Evolutionary conservation across 257 asterid genomes (phyloP), one percentile per base, ranked within the genome.

Genomic region (Linaria vulgaris): DNA sequence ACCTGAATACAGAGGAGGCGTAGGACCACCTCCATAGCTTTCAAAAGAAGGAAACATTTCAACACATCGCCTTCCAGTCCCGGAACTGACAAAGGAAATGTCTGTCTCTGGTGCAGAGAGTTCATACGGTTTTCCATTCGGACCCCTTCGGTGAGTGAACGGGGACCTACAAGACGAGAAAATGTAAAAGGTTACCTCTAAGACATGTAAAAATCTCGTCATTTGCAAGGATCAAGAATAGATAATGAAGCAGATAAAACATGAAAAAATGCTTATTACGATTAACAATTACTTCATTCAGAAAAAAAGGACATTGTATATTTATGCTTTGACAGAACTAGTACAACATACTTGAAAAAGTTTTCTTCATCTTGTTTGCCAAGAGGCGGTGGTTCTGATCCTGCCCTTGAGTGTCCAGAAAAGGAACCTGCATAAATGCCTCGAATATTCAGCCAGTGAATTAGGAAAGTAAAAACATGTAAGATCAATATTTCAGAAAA

Each of bases 1-100:
- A 54, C 88, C 91, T 23, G 96, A 88, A 56, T 84, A 75, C 60
- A 85, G 73, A 10, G 94, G 91, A 53, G 96, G 90, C n/a, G 94
- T 85, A 12, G 70, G 70, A 12, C 78, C 74, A 4, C 77, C 73
- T 1, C 86, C 91, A 47, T 58, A 64, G 74, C 80, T 78, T 17
- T 87, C 97, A 53, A 52, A 70, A 7, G 83, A 64, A 45, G 87
- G 88, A 69, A 84, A 66, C 57, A 79, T 63, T 51, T 90, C 96
- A 34, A 84, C 64, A 65, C 96, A 87, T 50, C 75, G 79, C 70
- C 96, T 85, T 27, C 77, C 79, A 34, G 5, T 34, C 9, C 41
- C 41, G 15, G 89, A 76, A 68, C 95, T 78, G 59, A 88, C 91
- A 69, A 88, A 91, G 24, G 98, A 88, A 68, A 91, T 85, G 78